Conservation (phyloP, 2,329 filamentous ascomycete genomes). For the Aspergillus phoenicis region DNA sequence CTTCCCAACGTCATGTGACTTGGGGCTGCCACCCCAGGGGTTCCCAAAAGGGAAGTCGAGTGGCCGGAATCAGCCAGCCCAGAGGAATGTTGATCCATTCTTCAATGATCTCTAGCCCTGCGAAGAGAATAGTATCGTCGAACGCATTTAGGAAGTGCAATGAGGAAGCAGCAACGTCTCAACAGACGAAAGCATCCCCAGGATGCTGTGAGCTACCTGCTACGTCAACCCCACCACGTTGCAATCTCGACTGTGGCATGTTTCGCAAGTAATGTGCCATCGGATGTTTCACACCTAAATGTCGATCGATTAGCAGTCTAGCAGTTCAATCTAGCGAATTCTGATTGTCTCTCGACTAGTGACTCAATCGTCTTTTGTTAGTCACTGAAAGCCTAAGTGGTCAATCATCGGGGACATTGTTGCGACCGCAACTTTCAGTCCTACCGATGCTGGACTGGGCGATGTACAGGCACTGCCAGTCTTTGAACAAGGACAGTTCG, state of each 20-base stretch:
- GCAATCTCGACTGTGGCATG: background rate
- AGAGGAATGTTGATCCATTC: conserved; percentile 15
- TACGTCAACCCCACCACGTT: background rate
- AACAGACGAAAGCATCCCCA: background rate
- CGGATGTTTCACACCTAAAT: background rate
- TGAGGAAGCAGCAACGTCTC: background rate
- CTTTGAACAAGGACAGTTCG: background rate
- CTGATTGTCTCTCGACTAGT: background rate
- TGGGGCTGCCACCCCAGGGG: background rate
- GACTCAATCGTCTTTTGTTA: background rate
- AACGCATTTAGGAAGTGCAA: too few species aligned
- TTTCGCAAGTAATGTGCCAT: background rate
- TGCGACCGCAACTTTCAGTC: background rate
- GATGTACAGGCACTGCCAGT: background rate
- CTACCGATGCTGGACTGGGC: background rate
- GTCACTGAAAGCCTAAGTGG: background rate
- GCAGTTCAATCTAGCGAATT: background rate
- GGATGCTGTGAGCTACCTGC: background rate
- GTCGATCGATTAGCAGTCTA: background rate
- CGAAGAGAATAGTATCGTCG: too few species aligned
- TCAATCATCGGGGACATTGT: too few species aligned
- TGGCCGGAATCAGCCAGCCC: conserved; percentile 2
- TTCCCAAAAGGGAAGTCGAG: background rate
- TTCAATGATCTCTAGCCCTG: background rate
- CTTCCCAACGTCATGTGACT: conserved; percentile 5